These are phyloP conservation scores for Canna indica DNA, from an alignment of 176 grass and related monocot species.

Conservation along the genomic window DNA sequence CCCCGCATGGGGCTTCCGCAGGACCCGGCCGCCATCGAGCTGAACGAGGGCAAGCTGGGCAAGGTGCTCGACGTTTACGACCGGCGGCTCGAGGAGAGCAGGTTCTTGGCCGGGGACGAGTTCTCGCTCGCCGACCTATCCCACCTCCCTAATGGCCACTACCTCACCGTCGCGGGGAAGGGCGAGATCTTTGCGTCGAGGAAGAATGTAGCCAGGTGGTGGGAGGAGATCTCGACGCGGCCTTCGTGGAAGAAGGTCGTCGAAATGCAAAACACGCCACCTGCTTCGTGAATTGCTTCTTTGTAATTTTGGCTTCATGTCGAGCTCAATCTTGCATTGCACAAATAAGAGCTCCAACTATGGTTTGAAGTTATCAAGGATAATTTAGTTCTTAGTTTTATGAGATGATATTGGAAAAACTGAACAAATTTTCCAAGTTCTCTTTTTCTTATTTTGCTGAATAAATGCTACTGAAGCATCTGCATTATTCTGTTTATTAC, in stretches of 20 bases:
- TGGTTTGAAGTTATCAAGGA: not conserved
- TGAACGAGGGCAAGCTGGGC: conserved; percentile 55
- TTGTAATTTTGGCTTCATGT: not conserved
- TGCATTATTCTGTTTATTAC: too few relatives aligned
- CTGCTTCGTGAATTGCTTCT: not conserved
- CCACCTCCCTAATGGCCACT: conserved; percentile 65
- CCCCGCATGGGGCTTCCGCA: conserved; percentile 44
- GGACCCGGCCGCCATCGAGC: conserved; percentile 47
- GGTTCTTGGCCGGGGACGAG: conserved; percentile 62
- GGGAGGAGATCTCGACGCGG: conserved; percentile 59
- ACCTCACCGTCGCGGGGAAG: conserved; percentile 36
- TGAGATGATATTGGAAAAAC: not conserved
- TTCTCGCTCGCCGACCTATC: conserved; percentile 76
- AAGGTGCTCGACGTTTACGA: conserved; percentile 91
- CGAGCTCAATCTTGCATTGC: not conserved
- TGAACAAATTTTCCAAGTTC: not conserved
- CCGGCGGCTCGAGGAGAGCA: conserved; percentile 43
- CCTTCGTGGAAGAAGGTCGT: conserved; percentile 65
- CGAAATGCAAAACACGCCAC: conserved; percentile 43
- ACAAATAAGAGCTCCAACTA: not conserved
- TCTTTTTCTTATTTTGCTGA: too few relatives aligned
- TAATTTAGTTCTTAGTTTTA: not conserved
- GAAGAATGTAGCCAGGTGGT: conserved; percentile 78
- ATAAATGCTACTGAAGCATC: too few relatives aligned
- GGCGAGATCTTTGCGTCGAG: conserved; percentile 39